Base-by-base conservation (phyloP, 2,329 filamentous ascomycete species). In the Fusarium zealandicum region DNA sequence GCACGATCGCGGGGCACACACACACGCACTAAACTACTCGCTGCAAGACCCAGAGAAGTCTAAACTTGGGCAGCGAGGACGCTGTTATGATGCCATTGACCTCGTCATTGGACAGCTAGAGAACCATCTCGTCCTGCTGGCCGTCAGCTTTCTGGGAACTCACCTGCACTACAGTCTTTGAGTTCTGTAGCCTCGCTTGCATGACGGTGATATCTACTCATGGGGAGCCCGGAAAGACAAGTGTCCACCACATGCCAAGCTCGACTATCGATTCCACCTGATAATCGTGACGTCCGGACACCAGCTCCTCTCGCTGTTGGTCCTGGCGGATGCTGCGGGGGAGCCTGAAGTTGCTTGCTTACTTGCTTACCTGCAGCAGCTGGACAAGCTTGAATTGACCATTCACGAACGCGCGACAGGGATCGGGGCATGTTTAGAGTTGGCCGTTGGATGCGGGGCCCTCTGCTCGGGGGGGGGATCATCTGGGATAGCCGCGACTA, bases 281-380 rank as follows among this genome's bases (percentile, higher is more conserved):
- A 46, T 54, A 54, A 61, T 61, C 1, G 43, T 61, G 57, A 61
- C 57, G 53, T 43, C 12, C 40, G 27, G n/a, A 16, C n/a, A 16
- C 14, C 7, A 32, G 13, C 14, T 14, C 31, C 13, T 32, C 4
- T n/a, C n/a, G 28, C 12, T 20, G 37, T 49, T 9, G 2, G 13
- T 4, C 38, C 13, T 16, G 12, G 16, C 33, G 33, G 33, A 36
- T 20, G 41, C 16, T 59, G 40, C 43, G 54, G 50, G 56, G 54
- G 38, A 51, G 12, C n/a, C n/a, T n/a, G n/a, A n/a, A n/a, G n/a
- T n/a, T n/a, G n/a, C n/a, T n/a, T n/a, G n/a, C n/a, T n/a, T n/a
- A n/a, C n/a, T n/a, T 20, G 22, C 22, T 25, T 25, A 25, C 22
- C 22, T 25, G 22, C 22, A 25, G 22, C 22, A 25, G 3, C 22